A percentile compares a stretch with the other conserved stretches of the same genome.
These are phyloP conservation scores for Pseudogymnoascus sp. DNA, from an alignment of 2,329 filamentous ascomycete species.

Conservation along the genomic window DNA sequence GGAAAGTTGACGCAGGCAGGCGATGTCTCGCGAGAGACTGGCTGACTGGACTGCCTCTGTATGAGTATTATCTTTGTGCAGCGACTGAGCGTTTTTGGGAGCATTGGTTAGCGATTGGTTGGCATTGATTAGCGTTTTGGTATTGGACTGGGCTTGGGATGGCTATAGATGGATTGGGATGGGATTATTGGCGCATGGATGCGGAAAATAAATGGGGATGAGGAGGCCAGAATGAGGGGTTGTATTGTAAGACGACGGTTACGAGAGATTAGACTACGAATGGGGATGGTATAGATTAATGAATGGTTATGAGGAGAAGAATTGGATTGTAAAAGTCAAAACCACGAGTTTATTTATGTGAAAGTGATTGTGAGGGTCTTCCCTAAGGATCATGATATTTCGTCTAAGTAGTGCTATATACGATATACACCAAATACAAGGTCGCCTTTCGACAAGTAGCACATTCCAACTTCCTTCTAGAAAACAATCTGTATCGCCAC, in stretches of 20 bases:
- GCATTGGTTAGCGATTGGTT: conserved; percentile 1
- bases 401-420: too few species aligned
- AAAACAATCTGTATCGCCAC: neutral
- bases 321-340: neutral
- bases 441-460: neutral
- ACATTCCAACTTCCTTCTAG: neutral
- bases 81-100: neutral
- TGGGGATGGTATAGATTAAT: neutral
- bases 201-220: neutral
- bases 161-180: neutral
- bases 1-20: neutral
- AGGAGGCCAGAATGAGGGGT: neutral
- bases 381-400: neutral
- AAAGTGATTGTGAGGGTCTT: neutral
- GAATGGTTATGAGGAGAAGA: neutral
- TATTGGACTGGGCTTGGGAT: neutral
- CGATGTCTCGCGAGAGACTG: neutral
- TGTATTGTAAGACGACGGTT: neutral
- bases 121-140: conserved; percentile 1
- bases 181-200: neutral
- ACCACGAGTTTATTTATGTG: neutral
- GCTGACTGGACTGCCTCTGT: neutral
- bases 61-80: neutral
- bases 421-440: too few species aligned
- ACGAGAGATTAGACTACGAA: neutral